Base-by-base conservation (phyloP, 257 asterid genomes). In the Nicotiana benthamiana region DNA sequence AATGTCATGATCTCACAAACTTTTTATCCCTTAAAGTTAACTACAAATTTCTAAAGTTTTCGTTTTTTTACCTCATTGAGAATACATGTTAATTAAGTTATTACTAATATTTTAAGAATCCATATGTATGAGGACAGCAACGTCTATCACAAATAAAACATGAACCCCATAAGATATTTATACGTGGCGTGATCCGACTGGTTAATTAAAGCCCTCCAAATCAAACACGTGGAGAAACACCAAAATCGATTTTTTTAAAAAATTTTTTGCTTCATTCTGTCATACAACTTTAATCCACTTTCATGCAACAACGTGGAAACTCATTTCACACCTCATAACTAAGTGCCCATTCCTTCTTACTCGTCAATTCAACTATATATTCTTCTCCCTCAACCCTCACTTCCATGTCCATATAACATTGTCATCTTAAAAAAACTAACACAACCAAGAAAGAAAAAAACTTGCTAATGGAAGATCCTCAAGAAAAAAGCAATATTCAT, bases 261-360 rank as follows among this genome's bases (percentile, higher is more conserved):
- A 9, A 8, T 34, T 34, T 67, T 16, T 67, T 34, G 13, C 53
- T 40, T 79, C 56, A 56, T 52, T 54, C 80, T 83, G 83, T 82
- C 77, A 60, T 78, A 83, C 85, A 84, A 77, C 88, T 74, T 79
- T 48, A 74, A 26, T 83, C 93, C 91, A 90, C 89, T 85, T 85
- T 83, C 90, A 90, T 86, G 91, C 93, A 90, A 68, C 86, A 75
- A 86, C 93, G 87, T 81, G 88, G 93, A 90, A 90, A 54, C 85
- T 84, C 87, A 59, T 84, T 80, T 83, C 70, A 28, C n/a, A 15
- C 61, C 54, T 63, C 12, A 24, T 22, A 30, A 57, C 81, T 43
- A 51, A 27, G 54, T 80, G 46, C 85, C 13, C 83, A 4, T 68
- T 17, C 83, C 27, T 75, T 36, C 60, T 48, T 26, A 54, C 57